phyloP scores from a whole-genome alignment of 2,329 filamentous ascomycete species.

The Diplodia seriata region DNA sequence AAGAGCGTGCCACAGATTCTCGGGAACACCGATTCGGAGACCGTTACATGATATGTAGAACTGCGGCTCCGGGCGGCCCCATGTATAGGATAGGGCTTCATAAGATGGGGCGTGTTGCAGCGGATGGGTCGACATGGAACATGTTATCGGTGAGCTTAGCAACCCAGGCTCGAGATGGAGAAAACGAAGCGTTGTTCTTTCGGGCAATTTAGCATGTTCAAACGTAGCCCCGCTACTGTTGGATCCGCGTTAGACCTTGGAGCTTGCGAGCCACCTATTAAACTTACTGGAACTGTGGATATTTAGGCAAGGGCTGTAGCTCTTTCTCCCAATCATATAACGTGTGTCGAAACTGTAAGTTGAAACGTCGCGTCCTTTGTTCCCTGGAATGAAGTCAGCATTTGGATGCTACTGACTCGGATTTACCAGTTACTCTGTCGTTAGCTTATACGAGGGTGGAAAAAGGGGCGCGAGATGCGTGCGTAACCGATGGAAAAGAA shows the following conservation, averaged over 20 bases:
- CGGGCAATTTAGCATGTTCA: neutral
- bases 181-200: neutral
- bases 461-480: neutral
- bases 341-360: neutral
- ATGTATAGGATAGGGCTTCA: conserved; percentile 27
- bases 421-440: neutral
- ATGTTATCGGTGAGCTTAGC: neutral
- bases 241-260: neutral
- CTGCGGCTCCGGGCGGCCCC: neutral
- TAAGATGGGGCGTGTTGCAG: neutral
- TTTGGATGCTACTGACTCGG: neutral
- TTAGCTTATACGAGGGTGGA: neutral
- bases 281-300: neutral
- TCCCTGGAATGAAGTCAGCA: neutral
- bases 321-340: neutral
- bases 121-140: neutral
- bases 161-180: neutral
- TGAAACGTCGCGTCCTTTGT: neutral
- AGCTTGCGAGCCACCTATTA: neutral
- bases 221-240: neutral
- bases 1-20: conserved; percentile 33
- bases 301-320: neutral
- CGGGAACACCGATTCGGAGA: conserved; percentile 14
- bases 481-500: neutral
- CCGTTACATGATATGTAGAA: conserved; percentile 10